Evolutionary conservation across 2,329 filamentous ascomycete genomes (phyloP).

Genomic region (Metarhizium anisopliae): DNA sequence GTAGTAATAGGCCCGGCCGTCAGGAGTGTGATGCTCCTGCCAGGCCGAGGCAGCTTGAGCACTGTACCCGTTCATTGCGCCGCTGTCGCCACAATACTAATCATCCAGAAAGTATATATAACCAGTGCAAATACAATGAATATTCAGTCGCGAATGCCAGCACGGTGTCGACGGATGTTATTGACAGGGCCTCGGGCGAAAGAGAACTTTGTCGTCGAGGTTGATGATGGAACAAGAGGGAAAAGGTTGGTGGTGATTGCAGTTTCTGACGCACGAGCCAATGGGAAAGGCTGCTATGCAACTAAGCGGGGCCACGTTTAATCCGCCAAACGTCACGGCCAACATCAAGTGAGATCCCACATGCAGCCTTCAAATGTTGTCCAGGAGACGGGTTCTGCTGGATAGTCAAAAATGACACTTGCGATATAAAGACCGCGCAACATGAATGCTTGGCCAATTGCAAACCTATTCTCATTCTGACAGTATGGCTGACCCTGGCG

Average conservation of each 20-base stretch:
- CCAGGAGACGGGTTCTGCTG: neutral
- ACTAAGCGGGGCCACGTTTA: neutral
- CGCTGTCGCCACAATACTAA: conserved; percentile 3
- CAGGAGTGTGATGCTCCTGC: conserved; percentile 72
- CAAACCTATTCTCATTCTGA: neutral
- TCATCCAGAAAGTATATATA: neutral
- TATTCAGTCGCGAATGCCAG: neutral
- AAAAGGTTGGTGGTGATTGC: neutral
- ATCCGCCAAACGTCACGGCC: neutral
- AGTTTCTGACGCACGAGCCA: neutral
- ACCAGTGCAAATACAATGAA: neutral
- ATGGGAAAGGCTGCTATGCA: neutral
- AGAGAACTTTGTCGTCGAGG: neutral
- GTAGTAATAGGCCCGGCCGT: conserved; percentile 87
- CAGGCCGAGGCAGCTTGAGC: conserved; percentile 49
- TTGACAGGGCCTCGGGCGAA: neutral
- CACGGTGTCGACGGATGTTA: neutral
- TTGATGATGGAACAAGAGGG: neutral
- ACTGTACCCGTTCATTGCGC: conserved; percentile 49
- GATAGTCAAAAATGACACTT: neutral
- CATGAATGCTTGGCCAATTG: conserved; percentile 10
- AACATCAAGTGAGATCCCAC: neutral
- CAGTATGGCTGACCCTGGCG: conserved; percentile 14
- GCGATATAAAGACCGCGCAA: neutral
- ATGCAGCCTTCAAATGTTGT: neutral